Evolutionary conservation across 23 red algal genomes (phyloP), one percentile per base, ranked within the genome.

Genomic region (Gracilaria vermiculophylla): DNA sequence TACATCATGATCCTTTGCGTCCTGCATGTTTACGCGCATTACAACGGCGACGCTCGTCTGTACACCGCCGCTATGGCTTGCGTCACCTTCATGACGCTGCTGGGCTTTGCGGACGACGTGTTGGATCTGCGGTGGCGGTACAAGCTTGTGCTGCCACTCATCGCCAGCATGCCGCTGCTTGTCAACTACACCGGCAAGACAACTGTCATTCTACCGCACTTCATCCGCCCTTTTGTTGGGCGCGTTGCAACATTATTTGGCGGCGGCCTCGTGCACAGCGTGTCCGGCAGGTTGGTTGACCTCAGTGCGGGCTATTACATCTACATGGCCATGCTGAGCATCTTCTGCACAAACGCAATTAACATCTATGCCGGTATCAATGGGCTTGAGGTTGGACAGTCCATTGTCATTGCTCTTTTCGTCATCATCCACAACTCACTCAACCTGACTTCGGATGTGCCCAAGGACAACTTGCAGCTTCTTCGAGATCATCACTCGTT

Each of bases 351-450:
- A 23, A 99, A 99, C 57, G 97, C 97, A 33, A 99, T 99, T 69
- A 99, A 99, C 52, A 99, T 99, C 32, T 94, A 99, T 62, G 97
- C 97, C 16, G 97, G 97, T 40, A 95, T 99, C 71, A 99, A 99
- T 76, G 97, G 97, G 8, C 76, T 99, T 16, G 97, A 99, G 81
- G 97, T 89, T 28, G 97, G 97, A 21, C 97, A 99, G 71, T 85
- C 85, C 27, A 51, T 94, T 55, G 87, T 99, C 20, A 99, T 99
- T 76, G 93, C 71, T 0, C 56, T 77, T 34, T 90, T 91, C 51
- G 92, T 99, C 25, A 77, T 89, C 19, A 55, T 95, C 43, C 92
- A 99, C 77, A 99, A 99, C 70, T 90, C 97, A 19, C 49, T 92
- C 16, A 92, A 99, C 40, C 49, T 99, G 10, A 80, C 76, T n/a